A percentile compares a stretch with the other conserved stretches of the same genome.
Conservation (phyloP, 257 asterid species). For the Solanum ossicruentum region DNA sequence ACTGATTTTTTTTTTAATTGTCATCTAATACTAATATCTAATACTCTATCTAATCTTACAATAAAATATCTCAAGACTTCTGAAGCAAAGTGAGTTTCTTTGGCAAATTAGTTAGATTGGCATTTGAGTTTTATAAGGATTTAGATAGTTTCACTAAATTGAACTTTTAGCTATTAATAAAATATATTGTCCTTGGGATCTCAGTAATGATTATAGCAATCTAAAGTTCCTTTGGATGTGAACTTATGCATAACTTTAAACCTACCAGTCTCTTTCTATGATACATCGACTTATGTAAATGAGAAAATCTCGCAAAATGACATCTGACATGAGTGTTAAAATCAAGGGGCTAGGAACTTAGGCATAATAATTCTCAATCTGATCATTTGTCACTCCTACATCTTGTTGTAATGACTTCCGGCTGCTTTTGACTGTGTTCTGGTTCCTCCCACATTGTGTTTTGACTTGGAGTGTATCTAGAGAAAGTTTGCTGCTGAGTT, state of each 20-base stretch:
- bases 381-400: not conserved
- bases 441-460: not conserved
- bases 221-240: not conserved
- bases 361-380: not conserved
- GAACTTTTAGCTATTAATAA: not conserved
- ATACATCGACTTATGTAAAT: not conserved
- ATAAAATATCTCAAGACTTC: not conserved
- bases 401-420: not conserved
- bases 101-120: not conserved
- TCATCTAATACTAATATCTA: not conserved
- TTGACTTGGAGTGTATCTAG: not conserved
- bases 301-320: not conserved
- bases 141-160: not conserved
- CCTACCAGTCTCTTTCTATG: not conserved
- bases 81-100: not conserved
- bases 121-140: not conserved
- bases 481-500: not conserved
- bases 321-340: not conserved
- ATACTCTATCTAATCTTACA: not conserved
- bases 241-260: not conserved
- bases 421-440: not conserved
- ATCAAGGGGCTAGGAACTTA: not conserved
- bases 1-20: too few species aligned
- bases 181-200: not conserved
- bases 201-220: not conserved